phyloP scores from a whole-genome alignment of 345 rosid genomes.

The Mangifera indica region DNA sequence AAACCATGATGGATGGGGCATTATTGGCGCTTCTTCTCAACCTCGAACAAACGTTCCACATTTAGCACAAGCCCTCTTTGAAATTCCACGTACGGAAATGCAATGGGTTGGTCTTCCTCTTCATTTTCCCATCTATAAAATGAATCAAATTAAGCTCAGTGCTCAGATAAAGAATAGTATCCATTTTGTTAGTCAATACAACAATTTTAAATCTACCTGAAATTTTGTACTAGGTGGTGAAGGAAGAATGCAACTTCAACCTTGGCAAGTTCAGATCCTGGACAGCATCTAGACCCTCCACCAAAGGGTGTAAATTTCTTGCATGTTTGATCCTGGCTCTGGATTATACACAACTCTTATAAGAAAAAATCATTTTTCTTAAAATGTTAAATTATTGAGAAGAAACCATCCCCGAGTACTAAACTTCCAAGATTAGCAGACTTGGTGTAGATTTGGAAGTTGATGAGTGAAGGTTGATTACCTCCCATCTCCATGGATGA shows the following conservation, averaged over 20 bases:
- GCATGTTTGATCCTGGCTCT: slow-evolving; percentile 45
- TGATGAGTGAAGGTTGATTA: slow-evolving; percentile 10
- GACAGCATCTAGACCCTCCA: slow-evolving; percentile 60
- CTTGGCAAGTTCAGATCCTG: slow-evolving; percentile 63
- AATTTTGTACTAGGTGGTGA: slow-evolving; percentile 56
- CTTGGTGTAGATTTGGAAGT: neutral
- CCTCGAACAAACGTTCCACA: slow-evolving; percentile 24
- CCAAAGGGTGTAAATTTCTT: slow-evolving; percentile 63
- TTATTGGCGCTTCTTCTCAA: slow-evolving; percentile 1
- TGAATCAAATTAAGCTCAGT: neutral
- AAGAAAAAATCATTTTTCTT: too few relatives aligned
- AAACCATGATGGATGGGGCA: neutral
- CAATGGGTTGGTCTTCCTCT: slow-evolving; percentile 37
- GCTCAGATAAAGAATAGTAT: neutral
- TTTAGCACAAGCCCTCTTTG: slow-evolving; percentile 35
- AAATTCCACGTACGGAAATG: slow-evolving; percentile 56
- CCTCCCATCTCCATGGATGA: slow-evolving; percentile 71
- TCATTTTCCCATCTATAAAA: slow-evolving; percentile 42
- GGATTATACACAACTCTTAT: neutral
- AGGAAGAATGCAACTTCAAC: slow-evolving; percentile 62
- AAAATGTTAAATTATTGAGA: too few relatives aligned
- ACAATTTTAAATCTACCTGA: slow-evolving; percentile 32
- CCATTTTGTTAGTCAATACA: too few relatives aligned
- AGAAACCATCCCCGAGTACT: too few relatives aligned
- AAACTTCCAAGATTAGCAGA: too few relatives aligned